Evolutionary conservation across 208 protist species (phyloP).

Genomic region (Leishmania gerbilli): DNA sequence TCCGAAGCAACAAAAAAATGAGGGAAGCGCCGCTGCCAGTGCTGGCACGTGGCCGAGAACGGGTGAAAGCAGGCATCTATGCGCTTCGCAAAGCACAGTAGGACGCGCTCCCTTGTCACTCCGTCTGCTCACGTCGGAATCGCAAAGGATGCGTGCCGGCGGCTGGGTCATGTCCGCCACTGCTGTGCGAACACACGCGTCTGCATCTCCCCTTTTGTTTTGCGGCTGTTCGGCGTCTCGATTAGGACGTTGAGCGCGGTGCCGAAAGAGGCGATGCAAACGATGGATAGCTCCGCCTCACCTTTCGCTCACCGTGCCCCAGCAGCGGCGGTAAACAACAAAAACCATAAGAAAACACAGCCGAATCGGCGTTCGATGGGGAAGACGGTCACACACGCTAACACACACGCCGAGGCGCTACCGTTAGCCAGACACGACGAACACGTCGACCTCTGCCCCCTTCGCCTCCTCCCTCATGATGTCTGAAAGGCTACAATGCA

Average conservation of each 20-base stretch:
- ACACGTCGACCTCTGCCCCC: not conserved
- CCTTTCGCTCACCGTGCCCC: not conserved
- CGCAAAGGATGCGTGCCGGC: not conserved
- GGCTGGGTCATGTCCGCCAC: not conserved
- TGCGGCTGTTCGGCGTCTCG: not conserved
- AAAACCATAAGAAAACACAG: not conserved
- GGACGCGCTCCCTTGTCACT: not conserved
- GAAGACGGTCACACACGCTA: not conserved
- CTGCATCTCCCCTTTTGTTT: not conserved
- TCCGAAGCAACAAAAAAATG: not conserved
- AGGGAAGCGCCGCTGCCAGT: not conserved
- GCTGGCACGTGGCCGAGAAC: not conserved
- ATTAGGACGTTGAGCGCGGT: not conserved
- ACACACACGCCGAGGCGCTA: not conserved
- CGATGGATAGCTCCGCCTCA: not conserved
- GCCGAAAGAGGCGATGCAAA: not conserved
- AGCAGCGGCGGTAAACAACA: not conserved
- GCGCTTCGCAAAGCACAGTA: not conserved
- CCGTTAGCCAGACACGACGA: not conserved
- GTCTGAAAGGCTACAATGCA: conserved; percentile 57
- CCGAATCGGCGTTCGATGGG: not conserved
- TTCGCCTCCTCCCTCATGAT: not conserved
- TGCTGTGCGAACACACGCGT: not conserved
- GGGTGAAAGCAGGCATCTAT: not conserved
- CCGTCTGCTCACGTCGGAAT: not conserved